Evolutionary conservation across 805 yeast genomes (phyloP).

Genomic region (Candida cerambycidarum): DNA sequence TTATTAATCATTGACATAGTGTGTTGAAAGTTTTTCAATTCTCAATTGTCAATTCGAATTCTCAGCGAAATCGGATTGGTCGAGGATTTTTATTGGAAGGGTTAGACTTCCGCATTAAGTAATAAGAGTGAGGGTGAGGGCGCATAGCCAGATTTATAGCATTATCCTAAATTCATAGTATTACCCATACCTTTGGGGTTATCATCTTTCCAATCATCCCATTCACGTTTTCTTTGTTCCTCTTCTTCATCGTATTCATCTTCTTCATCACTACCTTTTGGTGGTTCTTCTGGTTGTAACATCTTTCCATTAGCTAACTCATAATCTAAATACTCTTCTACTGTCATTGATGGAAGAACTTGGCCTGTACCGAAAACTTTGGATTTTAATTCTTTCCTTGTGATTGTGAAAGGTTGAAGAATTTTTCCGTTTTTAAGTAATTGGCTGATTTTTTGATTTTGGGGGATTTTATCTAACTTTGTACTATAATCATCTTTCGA

Average conservation of each 20-base stretch:
- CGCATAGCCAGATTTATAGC: slow-evolving; percentile 2
- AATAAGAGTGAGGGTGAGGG: neutral
- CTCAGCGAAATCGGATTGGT: slow-evolving; percentile 26
- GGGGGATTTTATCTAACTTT: slow-evolving; percentile 53
- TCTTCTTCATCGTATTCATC: slow-evolving; percentile 56
- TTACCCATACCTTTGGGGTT: slow-evolving; percentile 91
- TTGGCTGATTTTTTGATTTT: slow-evolving; percentile 23
- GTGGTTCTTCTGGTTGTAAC: slow-evolving; percentile 45
- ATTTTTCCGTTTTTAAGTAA: slow-evolving; percentile 75
- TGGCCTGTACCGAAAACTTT: slow-evolving; percentile 92
- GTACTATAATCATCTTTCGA: slow-evolving; percentile 55
- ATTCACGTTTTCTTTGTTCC: slow-evolving; percentile 72
- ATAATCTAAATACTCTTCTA: slow-evolving; percentile 85
- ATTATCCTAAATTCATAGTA: slow-evolving; percentile 51
- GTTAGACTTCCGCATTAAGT: slow-evolving; percentile 30
- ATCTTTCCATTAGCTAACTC: slow-evolving; percentile 86
- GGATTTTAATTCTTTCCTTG: slow-evolving; percentile 55
- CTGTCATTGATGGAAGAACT: slow-evolving; percentile 87
- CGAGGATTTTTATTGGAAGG: slow-evolving; percentile 32
- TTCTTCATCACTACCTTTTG: slow-evolving; percentile 33
- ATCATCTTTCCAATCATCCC: slow-evolving; percentile 93
- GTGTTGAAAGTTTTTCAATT: slow-evolving; percentile 6
- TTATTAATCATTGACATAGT: slow-evolving; percentile 43
- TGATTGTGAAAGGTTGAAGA: slow-evolving; percentile 78
- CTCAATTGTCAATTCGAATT: slow-evolving; percentile 11